Conservation (phyloP, 2,329 filamentous ascomycete species). For the Claviceps sp. region DNA sequence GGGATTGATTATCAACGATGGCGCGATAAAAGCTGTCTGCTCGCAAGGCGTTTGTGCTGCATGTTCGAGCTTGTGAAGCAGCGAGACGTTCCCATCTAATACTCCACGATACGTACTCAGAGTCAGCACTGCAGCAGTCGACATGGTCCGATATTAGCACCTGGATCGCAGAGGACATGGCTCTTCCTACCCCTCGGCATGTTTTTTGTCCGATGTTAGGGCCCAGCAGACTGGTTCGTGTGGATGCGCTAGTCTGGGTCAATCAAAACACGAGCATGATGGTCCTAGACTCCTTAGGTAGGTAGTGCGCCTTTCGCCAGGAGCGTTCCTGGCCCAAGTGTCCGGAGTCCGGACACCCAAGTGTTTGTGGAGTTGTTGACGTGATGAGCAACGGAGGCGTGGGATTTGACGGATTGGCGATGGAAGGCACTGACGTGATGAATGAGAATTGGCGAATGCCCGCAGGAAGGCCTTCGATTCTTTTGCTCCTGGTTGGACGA, state of each 20-base stretch:
- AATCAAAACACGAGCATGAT: slow-evolving; percentile 3
- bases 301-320: neutral
- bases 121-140: too few relatives aligned
- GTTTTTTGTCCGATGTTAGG: slow-evolving; percentile 5
- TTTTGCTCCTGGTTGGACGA: too few relatives aligned
- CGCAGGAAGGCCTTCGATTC: too few relatives aligned
- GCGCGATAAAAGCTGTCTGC: neutral
- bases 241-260: slow-evolving; percentile 7
- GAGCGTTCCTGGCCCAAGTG: slow-evolving; percentile 2
- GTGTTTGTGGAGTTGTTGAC: slow-evolving; percentile 1
- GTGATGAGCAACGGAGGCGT: neutral
- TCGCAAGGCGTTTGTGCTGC: neutral
- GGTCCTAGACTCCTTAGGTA: too few relatives aligned
- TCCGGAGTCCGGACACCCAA: neutral
- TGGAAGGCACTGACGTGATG: neutral
- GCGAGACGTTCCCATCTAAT: too few relatives aligned
- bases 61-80: neutral
- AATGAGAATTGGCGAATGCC: too few relatives aligned
- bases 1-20: neutral
- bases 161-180: slow-evolving; percentile 1
- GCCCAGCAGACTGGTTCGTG: slow-evolving; percentile 5
- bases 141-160: neutral
- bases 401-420: neutral
- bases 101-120: neutral
- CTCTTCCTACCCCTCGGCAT: slow-evolving; percentile 1